phyloP scores from a whole-genome alignment of 2,329 filamentous ascomycete genomes.

The Canariomyces notabilis region DNA sequence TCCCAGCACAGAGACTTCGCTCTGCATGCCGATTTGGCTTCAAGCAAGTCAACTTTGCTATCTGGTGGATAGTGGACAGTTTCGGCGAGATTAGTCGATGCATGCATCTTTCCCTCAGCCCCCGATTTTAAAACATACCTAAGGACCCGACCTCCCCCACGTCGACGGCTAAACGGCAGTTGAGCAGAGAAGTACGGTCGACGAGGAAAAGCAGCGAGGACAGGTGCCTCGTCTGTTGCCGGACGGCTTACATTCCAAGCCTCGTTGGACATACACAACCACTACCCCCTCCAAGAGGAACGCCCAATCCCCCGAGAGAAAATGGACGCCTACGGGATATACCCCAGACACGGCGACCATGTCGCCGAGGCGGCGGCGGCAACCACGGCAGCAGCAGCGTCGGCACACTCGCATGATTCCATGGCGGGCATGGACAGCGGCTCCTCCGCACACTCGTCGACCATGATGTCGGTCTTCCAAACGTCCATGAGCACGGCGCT shows the following conservation, averaged over 20 bases:
- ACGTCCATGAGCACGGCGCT: constrained; percentile 45
- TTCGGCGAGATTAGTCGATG: too few relatives aligned
- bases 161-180: neutral
- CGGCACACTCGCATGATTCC: neutral
- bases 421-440: constrained; percentile 10
- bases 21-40: neutral
- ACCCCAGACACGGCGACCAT: constrained; percentile 6
- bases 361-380: neutral
- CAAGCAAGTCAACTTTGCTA: too few relatives aligned
- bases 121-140: neutral
- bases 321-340: constrained; percentile 6
- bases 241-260: neutral
- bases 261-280: neutral
- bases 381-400: neutral
- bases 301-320: neutral
- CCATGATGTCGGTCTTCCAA: constrained; percentile 58
- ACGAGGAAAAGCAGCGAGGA: neutral
- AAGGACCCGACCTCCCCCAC: neutral
- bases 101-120: neutral
- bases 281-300: neutral
- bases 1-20: constrained; percentile 2
- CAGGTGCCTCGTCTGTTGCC: neutral
- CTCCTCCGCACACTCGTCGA: constrained; percentile 18
- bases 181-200: neutral
- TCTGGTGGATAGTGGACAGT: too few relatives aligned